Evolutionary conservation across 257 asterid genomes (phyloP).

Genomic region (Ilex asprella): DNA sequence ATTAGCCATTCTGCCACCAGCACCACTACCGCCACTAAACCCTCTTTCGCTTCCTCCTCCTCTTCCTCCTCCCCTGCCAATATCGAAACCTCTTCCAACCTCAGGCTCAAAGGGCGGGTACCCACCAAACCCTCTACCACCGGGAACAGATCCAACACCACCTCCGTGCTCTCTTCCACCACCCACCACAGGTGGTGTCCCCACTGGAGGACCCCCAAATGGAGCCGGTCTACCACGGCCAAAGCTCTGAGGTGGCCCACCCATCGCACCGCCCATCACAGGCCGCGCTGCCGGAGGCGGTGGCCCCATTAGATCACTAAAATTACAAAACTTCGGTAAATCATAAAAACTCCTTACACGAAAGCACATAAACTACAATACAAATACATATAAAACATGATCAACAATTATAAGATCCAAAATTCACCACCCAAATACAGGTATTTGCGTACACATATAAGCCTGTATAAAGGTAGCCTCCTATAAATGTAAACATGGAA

Average conservation of each 20-base stretch:
- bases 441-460: too few relatives aligned
- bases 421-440: too few relatives aligned
- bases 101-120: slow-evolving; percentile 21
- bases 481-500: background rate
- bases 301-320: slow-evolving; percentile 64
- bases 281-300: slow-evolving; percentile 43
- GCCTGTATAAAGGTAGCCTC: too few relatives aligned
- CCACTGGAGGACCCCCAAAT: slow-evolving; percentile 38
- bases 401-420: background rate
- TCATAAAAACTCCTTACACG: too few relatives aligned
- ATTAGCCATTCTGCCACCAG: slow-evolving; percentile 31
- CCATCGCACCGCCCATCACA: slow-evolving; percentile 38
- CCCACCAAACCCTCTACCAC: background rate
- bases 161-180: slow-evolving; percentile 30
- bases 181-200: slow-evolving; percentile 30
- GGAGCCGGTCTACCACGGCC: slow-evolving; percentile 51
- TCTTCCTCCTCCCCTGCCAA: slow-evolving; percentile 23
- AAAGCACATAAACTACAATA: too few relatives aligned
- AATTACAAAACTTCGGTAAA: background rate
- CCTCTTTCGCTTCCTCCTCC: slow-evolving; percentile 41
- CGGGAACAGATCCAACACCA: slow-evolving; percentile 12
- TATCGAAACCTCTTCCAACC: slow-evolving; percentile 37
- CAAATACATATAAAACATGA: background rate
- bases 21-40: slow-evolving; percentile 21
- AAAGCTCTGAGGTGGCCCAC: slow-evolving; percentile 17